A percentile compares a stretch with the other conserved stretches of the same genome.
These are phyloP conservation scores for Aspergillus eucalypticola DNA, from an alignment of 2,329 filamentous ascomycete species.

Conservation along the genomic window DNA sequence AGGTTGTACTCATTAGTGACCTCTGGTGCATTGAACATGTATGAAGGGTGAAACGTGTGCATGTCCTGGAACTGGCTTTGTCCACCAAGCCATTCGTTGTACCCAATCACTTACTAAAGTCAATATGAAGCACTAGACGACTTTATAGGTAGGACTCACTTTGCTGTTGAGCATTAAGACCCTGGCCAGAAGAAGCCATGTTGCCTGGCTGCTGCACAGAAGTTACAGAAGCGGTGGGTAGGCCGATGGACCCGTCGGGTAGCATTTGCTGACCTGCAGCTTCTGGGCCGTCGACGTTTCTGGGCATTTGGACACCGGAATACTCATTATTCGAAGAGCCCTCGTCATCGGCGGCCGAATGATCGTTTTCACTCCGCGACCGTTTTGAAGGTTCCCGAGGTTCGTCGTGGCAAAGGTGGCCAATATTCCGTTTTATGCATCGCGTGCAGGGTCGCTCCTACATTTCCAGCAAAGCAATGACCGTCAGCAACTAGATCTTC, in stretches of 20 bases:
- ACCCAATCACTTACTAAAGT: constrained; percentile 53
- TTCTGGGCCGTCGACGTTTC: constrained; percentile 59
- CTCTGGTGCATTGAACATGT: constrained; percentile 92
- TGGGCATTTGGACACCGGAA: constrained; percentile 50
- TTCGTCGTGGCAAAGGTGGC: constrained; percentile 97
- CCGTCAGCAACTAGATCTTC: constrained; percentile 31
- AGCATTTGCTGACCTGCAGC: constrained; percentile 50
- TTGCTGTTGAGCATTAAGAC: constrained; percentile 67
- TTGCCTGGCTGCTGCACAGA: constrained; percentile 69
- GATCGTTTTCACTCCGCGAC: constrained; percentile 64
- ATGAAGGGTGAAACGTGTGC: constrained; percentile 89
- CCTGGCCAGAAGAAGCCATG: constrained; percentile 66
- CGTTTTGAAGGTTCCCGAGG: constrained; percentile 86
- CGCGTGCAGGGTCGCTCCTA: constrained; percentile 94
- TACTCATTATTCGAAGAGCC: constrained; percentile 48
- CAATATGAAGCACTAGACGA: constrained; percentile 53
- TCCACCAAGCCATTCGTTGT: constrained; percentile 77
- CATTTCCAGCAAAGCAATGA: constrained; percentile 16
- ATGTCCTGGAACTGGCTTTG: constrained; percentile 91
- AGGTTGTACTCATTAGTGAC: constrained; percentile 96
- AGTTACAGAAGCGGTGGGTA: constrained; percentile 52
- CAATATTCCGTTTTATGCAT: constrained; percentile 98
- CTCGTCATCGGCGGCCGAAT: constrained; percentile 63
- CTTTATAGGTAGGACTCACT: constrained; percentile 58
- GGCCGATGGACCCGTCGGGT: constrained; percentile 42